These are phyloP conservation scores for Irpex sp. DNA, from an alignment of 1,284 basidiomycete species.

Conservation along the genomic window DNA sequence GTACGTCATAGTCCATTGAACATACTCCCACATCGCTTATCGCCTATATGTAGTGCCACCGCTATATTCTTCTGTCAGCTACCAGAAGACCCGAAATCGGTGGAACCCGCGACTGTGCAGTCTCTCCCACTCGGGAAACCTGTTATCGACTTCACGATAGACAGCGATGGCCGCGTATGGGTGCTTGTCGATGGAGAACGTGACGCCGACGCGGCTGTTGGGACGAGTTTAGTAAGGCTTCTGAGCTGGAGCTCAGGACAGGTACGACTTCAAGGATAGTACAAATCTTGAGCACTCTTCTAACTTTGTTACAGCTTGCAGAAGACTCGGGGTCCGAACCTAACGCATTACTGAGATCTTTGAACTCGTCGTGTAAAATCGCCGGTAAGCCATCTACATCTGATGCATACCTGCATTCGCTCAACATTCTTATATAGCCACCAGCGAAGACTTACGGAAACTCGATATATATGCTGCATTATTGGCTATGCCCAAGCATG, in stretches of 20 bases:
- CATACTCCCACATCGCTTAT: background rate
- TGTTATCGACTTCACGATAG: constrained; percentile 55
- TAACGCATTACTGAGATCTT: constrained; percentile 28
- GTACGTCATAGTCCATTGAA: constrained; percentile 31
- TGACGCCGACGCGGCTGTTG: background rate
- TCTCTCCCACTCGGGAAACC: constrained; percentile 52
- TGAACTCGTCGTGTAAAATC: constrained; percentile 38
- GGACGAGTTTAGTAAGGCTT: constrained; percentile 3
- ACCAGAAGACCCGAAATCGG: constrained; percentile 24
- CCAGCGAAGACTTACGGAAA: constrained; percentile 41
- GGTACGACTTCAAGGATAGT: constrained; percentile 9
- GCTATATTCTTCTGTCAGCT: constrained; percentile 58
- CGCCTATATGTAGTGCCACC: constrained; percentile 46
- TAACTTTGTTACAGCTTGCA: constrained; percentile 15
- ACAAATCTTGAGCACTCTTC: background rate
- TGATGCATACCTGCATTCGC: background rate
- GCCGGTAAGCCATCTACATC: constrained; percentile 28
- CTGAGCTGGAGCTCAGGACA: constrained; percentile 18
- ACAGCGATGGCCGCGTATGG: constrained; percentile 39
- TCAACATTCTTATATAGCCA: constrained; percentile 32
- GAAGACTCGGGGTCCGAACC: constrained; percentile 19
- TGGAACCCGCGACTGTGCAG: constrained; percentile 28
- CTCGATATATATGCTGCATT: constrained; percentile 64
- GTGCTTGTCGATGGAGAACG: constrained; percentile 43
- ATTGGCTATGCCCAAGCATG: constrained; percentile 59